phyloP scores from a whole-genome alignment of 2,329 filamentous ascomycete genomes.

The Aspergillus niger region DNA sequence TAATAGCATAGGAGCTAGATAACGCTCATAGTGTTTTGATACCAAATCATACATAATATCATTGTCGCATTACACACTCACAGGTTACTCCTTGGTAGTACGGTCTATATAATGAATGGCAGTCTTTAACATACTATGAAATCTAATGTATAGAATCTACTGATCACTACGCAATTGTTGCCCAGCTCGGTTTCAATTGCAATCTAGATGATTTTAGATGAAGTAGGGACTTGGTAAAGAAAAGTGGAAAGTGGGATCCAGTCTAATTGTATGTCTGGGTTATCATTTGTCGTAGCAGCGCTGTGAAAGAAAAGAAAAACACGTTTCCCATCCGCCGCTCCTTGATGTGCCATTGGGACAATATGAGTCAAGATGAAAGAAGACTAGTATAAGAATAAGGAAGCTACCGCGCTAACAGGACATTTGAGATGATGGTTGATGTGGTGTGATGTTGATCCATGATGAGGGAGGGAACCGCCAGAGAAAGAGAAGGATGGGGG shows the following conservation, averaged over 20 bases:
- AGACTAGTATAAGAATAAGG: background rate
- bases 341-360: constrained; percentile 6
- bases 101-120: too few species aligned
- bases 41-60: background rate
- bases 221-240: too few species aligned
- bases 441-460: too few species aligned
- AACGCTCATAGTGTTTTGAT: background rate
- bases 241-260: background rate
- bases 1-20: background rate
- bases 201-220: background rate
- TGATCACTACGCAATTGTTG: background rate
- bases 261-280: constrained; percentile 1
- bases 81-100: too few species aligned
- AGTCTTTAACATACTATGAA: too few species aligned
- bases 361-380: background rate
- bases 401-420: background rate
- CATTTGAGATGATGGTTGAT: background rate
- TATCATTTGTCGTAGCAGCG: constrained; percentile 10
- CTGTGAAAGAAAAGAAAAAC: constrained; percentile 2
- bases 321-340: constrained; percentile 3
- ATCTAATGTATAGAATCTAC: too few species aligned
- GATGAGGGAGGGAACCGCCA: background rate
- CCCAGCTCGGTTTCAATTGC: background rate
- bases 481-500: constrained; percentile 9
- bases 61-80: background rate